phyloP scores from a whole-genome alignment of 2,329 filamentous ascomycete species.

The Colletotrichum orchidophilum region DNA sequence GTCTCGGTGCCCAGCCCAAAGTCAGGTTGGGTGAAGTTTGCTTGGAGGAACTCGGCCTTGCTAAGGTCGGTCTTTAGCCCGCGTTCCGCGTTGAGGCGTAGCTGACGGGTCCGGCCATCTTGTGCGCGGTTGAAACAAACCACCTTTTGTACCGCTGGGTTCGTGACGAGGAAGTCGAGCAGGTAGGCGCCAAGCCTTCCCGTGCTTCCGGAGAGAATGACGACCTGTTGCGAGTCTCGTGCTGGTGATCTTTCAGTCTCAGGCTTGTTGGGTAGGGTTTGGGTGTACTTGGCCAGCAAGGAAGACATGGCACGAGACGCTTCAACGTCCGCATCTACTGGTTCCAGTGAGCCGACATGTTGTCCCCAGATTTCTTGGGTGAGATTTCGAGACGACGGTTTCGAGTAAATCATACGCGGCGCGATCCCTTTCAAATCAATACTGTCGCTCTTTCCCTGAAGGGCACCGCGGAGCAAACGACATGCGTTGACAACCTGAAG shows the following conservation, averaged over 20 bases:
- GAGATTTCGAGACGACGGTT: not conserved
- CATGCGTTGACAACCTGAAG: conserved; percentile 44
- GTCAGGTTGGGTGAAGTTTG: conserved; percentile 54
- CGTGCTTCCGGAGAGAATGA: not conserved
- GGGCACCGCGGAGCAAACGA: not conserved
- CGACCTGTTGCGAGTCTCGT: not conserved
- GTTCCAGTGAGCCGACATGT: not conserved
- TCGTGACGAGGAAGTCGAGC: not conserved
- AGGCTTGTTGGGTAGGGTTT: not conserved
- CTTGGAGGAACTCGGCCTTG: conserved; percentile 51
- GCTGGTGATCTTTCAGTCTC: not conserved
- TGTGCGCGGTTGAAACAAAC: not conserved
- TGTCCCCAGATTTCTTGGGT: not conserved
- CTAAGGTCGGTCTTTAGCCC: conserved; percentile 47
- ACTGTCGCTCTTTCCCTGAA: not conserved
- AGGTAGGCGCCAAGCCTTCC: not conserved
- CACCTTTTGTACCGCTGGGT: not conserved
- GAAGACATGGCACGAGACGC: not conserved
- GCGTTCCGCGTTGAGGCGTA: conserved; percentile 45
- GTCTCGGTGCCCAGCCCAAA: conserved; percentile 55
- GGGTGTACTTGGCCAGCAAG: not conserved
- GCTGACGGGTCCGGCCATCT: conserved; percentile 44
- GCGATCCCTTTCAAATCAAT: not conserved
- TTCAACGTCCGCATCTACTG: not conserved
- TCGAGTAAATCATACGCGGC: not conserved